Base-by-base conservation (phyloP, 176 grass and related monocot species). In the Areca catechu region DNA sequence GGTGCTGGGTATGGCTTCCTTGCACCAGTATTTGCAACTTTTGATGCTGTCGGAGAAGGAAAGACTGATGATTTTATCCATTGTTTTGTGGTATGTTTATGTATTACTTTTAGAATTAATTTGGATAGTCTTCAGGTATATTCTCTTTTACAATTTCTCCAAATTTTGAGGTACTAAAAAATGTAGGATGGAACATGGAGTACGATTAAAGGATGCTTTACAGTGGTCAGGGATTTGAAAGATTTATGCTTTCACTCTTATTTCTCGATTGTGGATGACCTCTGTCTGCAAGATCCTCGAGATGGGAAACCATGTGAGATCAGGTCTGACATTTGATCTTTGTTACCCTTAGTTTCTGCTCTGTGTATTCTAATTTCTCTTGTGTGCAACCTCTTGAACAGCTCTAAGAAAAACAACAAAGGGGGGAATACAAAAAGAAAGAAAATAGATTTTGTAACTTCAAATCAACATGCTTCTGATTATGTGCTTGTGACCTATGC, bases 171-270 rank as follows among this genome's bases (percentile, higher is more conserved):
- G 51, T 61, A 56, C 60, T 60, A 23, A 49, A 50, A 83, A 54
- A 23, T 80, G 24, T 47, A 98, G 93, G 93, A 98, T 85, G 93
- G 93, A 64, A 98, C 87, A 65, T 98, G 84, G 78, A 89, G 87
- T 66, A 92, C 87, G 64, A 83, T 98, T 59, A 77, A 86, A 67
- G 58, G 87, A 68, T 82, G 78, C 24, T 98, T 81, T 69, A 98
- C 87, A 9, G 79, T 92, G 65, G 87, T 98, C 55, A 82, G 87
- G 60, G 93, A 98, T 62, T 61, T 89, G 54, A 98, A 92, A 77
- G 93, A 98, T 49, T 19, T 98, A n/a, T 78, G 86, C 61, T 92
- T 85, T 58, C 75, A 89, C 73, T 85, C 93, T 4, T 98, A 98
- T 71, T 98, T 98, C 60, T 88, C 87, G 55, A 79, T 92, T 61